These are phyloP conservation scores for Stemphylium lycopersici DNA, from an alignment of 2,329 filamentous ascomycete species.

Conservation along the genomic window DNA sequence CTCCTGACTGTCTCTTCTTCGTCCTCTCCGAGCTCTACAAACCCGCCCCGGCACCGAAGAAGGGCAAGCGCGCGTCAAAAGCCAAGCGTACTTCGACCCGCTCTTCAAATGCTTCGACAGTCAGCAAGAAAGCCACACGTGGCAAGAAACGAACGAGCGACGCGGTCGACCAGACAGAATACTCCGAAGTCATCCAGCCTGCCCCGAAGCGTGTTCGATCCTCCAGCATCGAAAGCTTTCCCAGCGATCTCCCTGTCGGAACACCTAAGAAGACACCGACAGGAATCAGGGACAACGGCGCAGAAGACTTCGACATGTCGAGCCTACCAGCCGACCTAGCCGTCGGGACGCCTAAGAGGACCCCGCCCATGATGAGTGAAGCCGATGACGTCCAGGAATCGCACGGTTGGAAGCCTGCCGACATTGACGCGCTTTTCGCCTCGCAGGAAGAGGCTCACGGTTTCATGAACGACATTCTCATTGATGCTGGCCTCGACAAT, in stretches of 20 bases:
- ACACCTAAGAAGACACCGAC: conserved; percentile 31
- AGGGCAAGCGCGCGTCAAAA: conserved; percentile 36
- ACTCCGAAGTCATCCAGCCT: conserved; percentile 2
- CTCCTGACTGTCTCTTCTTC: conserved; percentile 84
- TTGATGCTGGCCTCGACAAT: conserved; percentile 42
- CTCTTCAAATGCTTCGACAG: conserved; percentile 20
- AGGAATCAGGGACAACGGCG: conserved; percentile 11
- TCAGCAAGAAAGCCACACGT: conserved; percentile 22
- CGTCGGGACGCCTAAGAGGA: conserved; percentile 48
- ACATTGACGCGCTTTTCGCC: conserved; percentile 74
- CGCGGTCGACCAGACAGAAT: conserved; percentile 14
- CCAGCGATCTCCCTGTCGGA: conserved; percentile 25
- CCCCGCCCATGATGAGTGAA: conserved; percentile 23
- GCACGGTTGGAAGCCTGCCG: conserved; percentile 71
- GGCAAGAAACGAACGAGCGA: conserved; percentile 29
- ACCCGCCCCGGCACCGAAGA: conserved; percentile 30
- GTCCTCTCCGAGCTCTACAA: conserved; percentile 64
- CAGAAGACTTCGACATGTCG: conserved; percentile 22
- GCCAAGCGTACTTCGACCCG: conserved; percentile 35
- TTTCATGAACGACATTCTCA: conserved; percentile 35
- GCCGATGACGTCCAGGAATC: conserved; percentile 16
- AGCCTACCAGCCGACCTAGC: conserved; percentile 24
- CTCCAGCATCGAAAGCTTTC: conserved; percentile 30
- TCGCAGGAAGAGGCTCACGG: conserved; percentile 32
- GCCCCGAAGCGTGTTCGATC: conserved; percentile 25